Conservation (phyloP, 345 rosid genomes). For the Salix arbutifolia region DNA sequence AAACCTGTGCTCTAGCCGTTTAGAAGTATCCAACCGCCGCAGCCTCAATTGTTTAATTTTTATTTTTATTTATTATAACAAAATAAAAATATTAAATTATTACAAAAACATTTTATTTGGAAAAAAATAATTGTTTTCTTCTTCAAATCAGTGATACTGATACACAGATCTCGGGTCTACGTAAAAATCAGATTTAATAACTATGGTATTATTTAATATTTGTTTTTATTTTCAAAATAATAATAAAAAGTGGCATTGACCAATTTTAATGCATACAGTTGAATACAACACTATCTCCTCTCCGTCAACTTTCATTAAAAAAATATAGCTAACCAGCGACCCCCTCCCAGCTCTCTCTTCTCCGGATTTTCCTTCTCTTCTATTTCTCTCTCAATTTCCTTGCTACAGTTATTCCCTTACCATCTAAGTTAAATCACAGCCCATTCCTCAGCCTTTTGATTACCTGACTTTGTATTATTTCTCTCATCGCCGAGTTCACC, state of each 20-base stretch:
- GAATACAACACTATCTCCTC: background rate
- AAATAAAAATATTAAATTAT: too few relatives aligned
- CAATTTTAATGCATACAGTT: background rate
- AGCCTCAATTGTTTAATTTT: too few relatives aligned
- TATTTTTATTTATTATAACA: too few relatives aligned
- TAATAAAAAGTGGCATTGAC: background rate
- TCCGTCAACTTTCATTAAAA: background rate
- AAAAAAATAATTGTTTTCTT: too few relatives aligned
- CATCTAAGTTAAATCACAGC: background rate
- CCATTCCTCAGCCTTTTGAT: conserved; percentile 15
- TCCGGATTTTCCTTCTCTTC: background rate
- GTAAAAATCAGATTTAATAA: too few relatives aligned
- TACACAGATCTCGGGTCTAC: too few relatives aligned
- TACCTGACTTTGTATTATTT: conserved; percentile 22
- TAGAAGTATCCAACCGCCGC: too few relatives aligned
- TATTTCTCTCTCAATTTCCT: background rate
- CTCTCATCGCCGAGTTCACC: background rate
- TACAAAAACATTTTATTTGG: too few relatives aligned
- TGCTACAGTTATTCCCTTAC: background rate
- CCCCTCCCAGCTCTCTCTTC: background rate
- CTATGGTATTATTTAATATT: too few relatives aligned
- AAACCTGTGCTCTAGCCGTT: background rate
- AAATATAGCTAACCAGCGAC: background rate
- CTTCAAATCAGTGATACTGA: too few relatives aligned
- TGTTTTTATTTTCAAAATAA: too few relatives aligned